Evolutionary conservation across 148 eudicot species (phyloP).

Genomic region (Beta vulgaris): DNA sequence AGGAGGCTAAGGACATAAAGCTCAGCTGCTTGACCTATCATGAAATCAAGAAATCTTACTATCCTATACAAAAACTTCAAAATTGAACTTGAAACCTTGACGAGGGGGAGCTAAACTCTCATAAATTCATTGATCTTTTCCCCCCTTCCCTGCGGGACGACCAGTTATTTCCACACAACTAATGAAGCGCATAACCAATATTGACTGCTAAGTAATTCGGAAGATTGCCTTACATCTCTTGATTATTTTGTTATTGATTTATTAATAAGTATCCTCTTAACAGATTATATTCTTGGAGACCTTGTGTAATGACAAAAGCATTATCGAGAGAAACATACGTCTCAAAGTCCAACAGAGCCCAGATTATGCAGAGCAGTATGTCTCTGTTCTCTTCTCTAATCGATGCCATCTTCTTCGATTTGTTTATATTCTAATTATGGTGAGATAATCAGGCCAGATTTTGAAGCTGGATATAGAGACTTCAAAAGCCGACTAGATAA

Average conservation of each 20-base stretch:
- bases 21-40: not conserved
- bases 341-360: conserved; percentile 99
- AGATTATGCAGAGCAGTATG: conserved; percentile 96
- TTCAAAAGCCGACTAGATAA: conserved; percentile 81
- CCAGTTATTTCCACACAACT: no score
- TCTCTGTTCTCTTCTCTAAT: conserved; percentile 5
- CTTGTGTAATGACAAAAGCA: conserved; percentile 66
- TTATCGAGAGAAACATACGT: conserved; percentile 95
- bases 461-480: conserved; percentile 95
- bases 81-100: not conserved
- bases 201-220: not conserved
- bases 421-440: conserved; percentile 17
- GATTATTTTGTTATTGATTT: not conserved
- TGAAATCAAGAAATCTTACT: not conserved
- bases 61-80: not conserved
- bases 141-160: no score
- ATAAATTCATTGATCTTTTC: not conserved
- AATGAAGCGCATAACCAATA: not conserved
- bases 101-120: not conserved
- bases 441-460: conserved; percentile 70
- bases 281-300: conserved; percentile 97
- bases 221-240: not conserved
- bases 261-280: not conserved
- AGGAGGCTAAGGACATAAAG: not conserved
- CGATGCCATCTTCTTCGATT: conserved; percentile 3